Base-by-base conservation (phyloP, 306 rosid species). In the Cercis canadensis region DNA sequence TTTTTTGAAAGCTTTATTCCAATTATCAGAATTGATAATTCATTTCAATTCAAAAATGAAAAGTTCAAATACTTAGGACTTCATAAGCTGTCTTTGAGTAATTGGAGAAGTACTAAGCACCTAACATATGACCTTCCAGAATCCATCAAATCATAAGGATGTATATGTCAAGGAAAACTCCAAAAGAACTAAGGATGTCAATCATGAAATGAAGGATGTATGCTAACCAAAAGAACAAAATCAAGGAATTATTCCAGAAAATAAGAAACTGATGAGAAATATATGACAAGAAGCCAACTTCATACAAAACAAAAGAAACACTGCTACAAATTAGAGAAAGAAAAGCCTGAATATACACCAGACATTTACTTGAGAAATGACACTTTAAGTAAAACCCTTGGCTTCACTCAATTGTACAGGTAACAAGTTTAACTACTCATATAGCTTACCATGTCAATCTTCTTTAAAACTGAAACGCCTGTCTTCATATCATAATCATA, bases 401-500 rank as follows among this genome's bases (percentile, higher is more conserved):
- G 69, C 37, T 78, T 24, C 29, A 1, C 29, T 24, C 45, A 75
- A 75, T 43, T n/a, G 40, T 56, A 56, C 7, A 29, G 63, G 16
- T 65, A 57, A 8, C 45, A 47, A 60, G 59, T 64, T 65, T 70
- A 77, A 57, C 51, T 17, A 37, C 57, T 43, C 17, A 76, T 56
- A 51, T 29, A 49, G 82, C 98, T 88, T 76, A 93, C 98, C 0
- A 83, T 37, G 72, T 88, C 85, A 70, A 81, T 86, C 90, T 87
- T 93, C 88, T 93, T 93, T 84, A 87, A 70, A 62, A 87, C 88
- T 56, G 94, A 85, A 81, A 67, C 34, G 19, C 84, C 87, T 2
- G 84, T 62, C 74, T 82, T 84, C 98, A 93, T 90, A 70, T 93
- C 98, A 81, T 90, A 90, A 78, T 93, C 97, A 71, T 93, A 93